These are phyloP conservation scores for Acorus calamus DNA, from an alignment of 106 monocot species.

Conservation along the genomic window DNA sequence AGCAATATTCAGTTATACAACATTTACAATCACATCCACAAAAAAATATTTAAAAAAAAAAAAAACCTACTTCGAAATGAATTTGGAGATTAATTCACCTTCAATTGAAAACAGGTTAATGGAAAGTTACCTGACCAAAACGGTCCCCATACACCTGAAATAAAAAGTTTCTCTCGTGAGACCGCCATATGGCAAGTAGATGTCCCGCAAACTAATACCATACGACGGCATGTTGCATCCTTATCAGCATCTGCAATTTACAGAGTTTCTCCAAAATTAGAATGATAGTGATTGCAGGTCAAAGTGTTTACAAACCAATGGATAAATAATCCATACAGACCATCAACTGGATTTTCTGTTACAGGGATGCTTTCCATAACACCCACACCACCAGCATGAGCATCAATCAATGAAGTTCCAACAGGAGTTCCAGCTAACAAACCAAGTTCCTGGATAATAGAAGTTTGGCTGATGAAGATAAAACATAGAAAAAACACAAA, in stretches of 20 bases:
- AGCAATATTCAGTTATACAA: background rate
- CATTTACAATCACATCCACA: background rate
- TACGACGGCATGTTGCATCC: slow-evolving; percentile 53
- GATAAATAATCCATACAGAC: slow-evolving; percentile 14
- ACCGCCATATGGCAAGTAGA: slow-evolving; percentile 98
- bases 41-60: background rate
- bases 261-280: background rate
- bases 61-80: background rate
- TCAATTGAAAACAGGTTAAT: background rate
- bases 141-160: slow-evolving; percentile 97
- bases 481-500: background rate
- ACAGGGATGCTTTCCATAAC: slow-evolving; percentile 69
- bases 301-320: background rate
- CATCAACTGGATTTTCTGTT: slow-evolving; percentile 35
- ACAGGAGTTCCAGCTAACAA: slow-evolving; percentile 78
- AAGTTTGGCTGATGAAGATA: slow-evolving; percentile 4
- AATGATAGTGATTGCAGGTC: background rate
- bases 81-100: no score
- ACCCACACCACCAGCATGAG: slow-evolving; percentile 96
- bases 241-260: slow-evolving; percentile 36
- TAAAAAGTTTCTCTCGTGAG: slow-evolving; percentile 62
- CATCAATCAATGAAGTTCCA: slow-evolving; percentile 94
- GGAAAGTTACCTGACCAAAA: slow-evolving; percentile 80
- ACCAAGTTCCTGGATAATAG: slow-evolving; percentile 62
- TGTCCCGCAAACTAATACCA: slow-evolving; percentile 97